Percentiles rank a stretch among this genome's conserved stretches.
Conservation (phyloP, 345 rosid species). For the Microcos paniculata region DNA sequence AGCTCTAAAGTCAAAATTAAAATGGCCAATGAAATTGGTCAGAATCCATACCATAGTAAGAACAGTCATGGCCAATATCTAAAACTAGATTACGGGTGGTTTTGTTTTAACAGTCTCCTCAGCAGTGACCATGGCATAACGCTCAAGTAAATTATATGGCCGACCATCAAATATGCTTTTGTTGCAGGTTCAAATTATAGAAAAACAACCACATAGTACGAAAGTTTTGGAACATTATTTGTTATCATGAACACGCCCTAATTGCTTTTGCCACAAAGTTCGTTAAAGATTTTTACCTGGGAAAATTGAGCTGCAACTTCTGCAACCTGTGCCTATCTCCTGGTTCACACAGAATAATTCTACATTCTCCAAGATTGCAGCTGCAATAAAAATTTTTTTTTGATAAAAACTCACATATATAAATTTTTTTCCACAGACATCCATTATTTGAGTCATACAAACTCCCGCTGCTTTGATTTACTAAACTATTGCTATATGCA, state of each 20-base stretch:
- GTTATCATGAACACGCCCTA: neutral
- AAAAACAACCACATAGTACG: neutral
- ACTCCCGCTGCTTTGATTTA: neutral
- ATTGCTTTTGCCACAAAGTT: neutral
- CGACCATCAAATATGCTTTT: neutral
- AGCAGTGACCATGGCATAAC: neutral
- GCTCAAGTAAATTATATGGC: neutral
- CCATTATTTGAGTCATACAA: neutral
- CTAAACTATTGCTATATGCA: too few relatives aligned
- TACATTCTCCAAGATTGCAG: constrained; percentile 89
- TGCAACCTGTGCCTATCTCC: constrained; percentile 82
- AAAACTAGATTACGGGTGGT: neutral
- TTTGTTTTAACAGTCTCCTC: neutral
- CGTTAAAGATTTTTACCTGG: constrained; percentile 52
- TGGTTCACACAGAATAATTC: constrained; percentile 79
- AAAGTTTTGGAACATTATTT: neutral
- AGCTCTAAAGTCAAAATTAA: neutral
- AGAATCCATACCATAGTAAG: too few relatives aligned
- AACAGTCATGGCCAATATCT: neutral
- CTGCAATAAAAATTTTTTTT: constrained; percentile 42
- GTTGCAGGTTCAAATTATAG: neutral
- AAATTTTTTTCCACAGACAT: neutral
- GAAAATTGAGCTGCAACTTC: constrained; percentile 93
- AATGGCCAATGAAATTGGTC: neutral
- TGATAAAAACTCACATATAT: neutral